Evolutionary conservation across 805 yeast species (phyloP).

Genomic region (Wickerhamiella azyma): DNA sequence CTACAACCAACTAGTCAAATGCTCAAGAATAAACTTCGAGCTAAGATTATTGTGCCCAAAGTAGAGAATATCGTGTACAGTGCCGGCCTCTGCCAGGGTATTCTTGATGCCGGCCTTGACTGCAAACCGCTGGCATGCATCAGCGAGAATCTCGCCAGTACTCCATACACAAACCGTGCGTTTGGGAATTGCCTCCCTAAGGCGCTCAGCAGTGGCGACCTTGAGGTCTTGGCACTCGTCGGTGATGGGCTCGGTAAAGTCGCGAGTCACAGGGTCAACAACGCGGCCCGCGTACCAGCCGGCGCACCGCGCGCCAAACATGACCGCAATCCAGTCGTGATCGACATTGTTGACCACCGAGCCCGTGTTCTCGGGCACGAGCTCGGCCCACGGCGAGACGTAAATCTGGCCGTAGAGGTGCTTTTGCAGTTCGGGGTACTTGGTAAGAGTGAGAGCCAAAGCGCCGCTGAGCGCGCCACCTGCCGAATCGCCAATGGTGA

Average conservation of each 20-base stretch:
- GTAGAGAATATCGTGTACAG: conserved; percentile 5
- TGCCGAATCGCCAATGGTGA: conserved; percentile 25
- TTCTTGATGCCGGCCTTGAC: conserved; percentile 4
- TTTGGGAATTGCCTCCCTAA: conserved; percentile 4
- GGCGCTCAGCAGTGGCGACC: not conserved
- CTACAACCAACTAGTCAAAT: not conserved
- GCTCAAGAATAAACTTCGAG: not conserved
- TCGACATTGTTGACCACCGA: not conserved
- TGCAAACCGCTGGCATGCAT: not conserved
- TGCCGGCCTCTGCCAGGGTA: not conserved
- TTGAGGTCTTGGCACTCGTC: not conserved
- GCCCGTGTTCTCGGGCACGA: not conserved
- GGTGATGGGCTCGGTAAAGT: not conserved
- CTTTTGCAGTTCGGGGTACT: not conserved
- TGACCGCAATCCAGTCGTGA: conserved; percentile 2
- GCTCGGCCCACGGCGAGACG: conserved; percentile 8
- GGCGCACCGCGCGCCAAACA: conserved; percentile 1
- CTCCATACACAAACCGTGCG: conserved; percentile 6
- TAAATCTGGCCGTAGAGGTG: conserved; percentile 5
- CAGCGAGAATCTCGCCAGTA: conserved; percentile 3
- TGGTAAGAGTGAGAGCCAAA: not conserved
- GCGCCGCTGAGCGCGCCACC: conserved; percentile 23
- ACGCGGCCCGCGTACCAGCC: not conserved
- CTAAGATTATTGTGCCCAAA: conserved; percentile 6
- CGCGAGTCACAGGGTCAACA: not conserved